Percentiles rank a stretch among this genome's conserved stretches.
phyloP scores from a whole-genome alignment of 129 eudicot species.

The Flaveria linearis region DNA sequence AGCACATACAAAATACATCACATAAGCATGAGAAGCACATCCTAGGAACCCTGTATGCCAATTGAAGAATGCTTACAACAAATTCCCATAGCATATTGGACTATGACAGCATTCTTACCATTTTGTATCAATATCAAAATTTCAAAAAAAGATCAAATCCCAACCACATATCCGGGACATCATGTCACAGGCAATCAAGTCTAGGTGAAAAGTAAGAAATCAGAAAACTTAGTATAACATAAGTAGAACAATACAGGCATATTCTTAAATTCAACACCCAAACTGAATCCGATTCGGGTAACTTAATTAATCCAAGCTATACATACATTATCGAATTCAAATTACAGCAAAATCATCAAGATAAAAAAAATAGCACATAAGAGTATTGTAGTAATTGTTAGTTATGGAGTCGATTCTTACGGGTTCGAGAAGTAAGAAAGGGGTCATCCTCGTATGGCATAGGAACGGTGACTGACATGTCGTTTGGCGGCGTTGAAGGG shows the following conservation, averaged over 20 bases:
- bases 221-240: neutral
- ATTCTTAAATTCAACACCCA: neutral
- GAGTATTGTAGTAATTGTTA: too few relatives aligned
- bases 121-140: neutral
- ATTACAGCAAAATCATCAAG: conserved; percentile 14
- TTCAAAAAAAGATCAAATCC: too few relatives aligned
- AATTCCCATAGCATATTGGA: neutral
- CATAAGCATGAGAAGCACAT: neutral
- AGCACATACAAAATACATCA: neutral
- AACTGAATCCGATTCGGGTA: neutral
- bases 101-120: neutral
- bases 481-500: conserved; percentile 34
- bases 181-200: neutral
- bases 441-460: conserved; percentile 52
- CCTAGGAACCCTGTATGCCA: neutral
- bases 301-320: neutral
- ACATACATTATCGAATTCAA: neutral
- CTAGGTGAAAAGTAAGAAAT: neutral
- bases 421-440: conserved; percentile 47
- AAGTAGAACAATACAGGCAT: conserved; percentile 6
- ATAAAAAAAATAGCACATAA: neutral
- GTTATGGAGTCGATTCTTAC: conserved; percentile 30
- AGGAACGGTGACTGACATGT: conserved; percentile 57
- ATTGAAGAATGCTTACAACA: neutral
- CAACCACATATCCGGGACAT: too few relatives aligned